These are phyloP conservation scores for Chytriomyces hyalinus DNA, from an alignment of 192 early-diverging fungal genomes.

Conservation along the genomic window DNA sequence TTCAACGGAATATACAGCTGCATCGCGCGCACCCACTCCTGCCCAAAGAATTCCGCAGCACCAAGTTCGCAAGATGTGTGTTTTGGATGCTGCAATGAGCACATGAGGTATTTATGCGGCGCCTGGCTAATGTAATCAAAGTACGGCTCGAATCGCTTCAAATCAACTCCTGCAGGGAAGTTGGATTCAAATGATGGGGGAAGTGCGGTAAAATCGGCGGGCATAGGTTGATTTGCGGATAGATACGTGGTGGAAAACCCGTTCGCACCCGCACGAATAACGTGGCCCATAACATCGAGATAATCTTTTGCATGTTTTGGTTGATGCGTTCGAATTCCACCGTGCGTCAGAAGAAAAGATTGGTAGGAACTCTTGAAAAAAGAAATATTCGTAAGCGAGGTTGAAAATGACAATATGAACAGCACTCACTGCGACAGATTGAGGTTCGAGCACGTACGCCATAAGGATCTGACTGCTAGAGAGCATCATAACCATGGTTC, in stretches of 20 bases:
- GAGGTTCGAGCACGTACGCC: conserved; percentile 47
- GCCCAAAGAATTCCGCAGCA: conserved; percentile 29
- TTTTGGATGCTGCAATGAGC: conserved; percentile 43
- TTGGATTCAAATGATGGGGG: conserved; percentile 31
- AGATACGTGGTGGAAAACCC: conserved; percentile 39
- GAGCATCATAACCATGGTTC: conserved; percentile 50
- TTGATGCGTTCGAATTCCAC: conserved; percentile 37
- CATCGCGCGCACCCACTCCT: conserved; percentile 42
- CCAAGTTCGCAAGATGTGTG: conserved; percentile 33
- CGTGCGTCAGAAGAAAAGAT: conserved; percentile 46
- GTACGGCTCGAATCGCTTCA: conserved; percentile 30
- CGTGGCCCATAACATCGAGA: conserved; percentile 30
- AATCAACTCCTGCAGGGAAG: conserved; percentile 31
- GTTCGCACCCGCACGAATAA: conserved; percentile 10
- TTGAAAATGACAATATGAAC: background rate
- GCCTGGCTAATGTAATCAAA: conserved; percentile 34
- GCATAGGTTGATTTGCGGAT: background rate
- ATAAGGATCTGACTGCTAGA: conserved; percentile 47
- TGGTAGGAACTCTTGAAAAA: conserved; percentile 43
- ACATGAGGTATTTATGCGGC: conserved; percentile 48
- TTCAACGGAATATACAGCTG: conserved; percentile 48
- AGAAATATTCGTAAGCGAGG: background rate
- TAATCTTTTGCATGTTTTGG: conserved; percentile 35
- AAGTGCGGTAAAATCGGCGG: background rate
- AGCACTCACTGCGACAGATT: conserved; percentile 36